These are phyloP conservation scores for Lumnitzera racemosa DNA, from an alignment of 345 rosid genomes.

Conservation along the genomic window DNA sequence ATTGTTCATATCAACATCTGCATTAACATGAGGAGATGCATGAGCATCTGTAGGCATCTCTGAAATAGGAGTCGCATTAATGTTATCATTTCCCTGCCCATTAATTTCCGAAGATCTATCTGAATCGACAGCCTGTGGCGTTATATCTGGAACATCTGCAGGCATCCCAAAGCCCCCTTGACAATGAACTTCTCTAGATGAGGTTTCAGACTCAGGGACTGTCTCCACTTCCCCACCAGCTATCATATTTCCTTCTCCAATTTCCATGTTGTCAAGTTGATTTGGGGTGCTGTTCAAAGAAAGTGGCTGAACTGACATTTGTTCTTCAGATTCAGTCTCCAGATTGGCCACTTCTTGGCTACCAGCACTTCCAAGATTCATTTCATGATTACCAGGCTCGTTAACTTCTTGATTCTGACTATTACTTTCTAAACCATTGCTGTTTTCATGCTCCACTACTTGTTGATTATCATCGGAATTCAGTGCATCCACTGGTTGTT, in stretches of 20 bases:
- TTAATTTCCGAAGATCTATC: slow-evolving; percentile 25
- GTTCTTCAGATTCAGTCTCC: slow-evolving; percentile 20
- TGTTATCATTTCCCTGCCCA: slow-evolving; percentile 17
- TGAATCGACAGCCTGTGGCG: slow-evolving; percentile 18
- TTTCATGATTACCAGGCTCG: slow-evolving; percentile 27
- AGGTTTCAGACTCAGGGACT: slow-evolving; percentile 31
- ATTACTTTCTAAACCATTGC: slow-evolving; percentile 41
- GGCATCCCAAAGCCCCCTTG: slow-evolving; percentile 24
- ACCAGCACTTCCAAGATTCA: slow-evolving; percentile 32
- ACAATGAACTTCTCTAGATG: slow-evolving; percentile 35
- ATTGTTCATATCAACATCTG: slow-evolving; percentile 76
- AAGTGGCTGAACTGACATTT: slow-evolving; percentile 40
- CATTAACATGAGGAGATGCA: slow-evolving; percentile 28
- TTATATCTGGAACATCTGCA: slow-evolving; percentile 28
- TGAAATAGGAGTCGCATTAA: slow-evolving; percentile 20
- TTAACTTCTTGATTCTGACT: slow-evolving; percentile 39
- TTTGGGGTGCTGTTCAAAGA: slow-evolving; percentile 44
- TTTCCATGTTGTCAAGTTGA: slow-evolving; percentile 65
- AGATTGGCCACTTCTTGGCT: slow-evolving; percentile 26
- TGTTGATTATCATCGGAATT: slow-evolving; percentile 37
- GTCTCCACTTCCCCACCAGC: slow-evolving; percentile 33
- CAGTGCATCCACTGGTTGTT: slow-evolving; percentile 37
- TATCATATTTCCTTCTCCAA: slow-evolving; percentile 48
- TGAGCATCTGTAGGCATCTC: slow-evolving; percentile 28
- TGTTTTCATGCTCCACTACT: slow-evolving; percentile 33